These are phyloP conservation scores for Yamadazyma triangularis DNA, from an alignment of 1,139 yeast genomes.

Conservation along the genomic window DNA sequence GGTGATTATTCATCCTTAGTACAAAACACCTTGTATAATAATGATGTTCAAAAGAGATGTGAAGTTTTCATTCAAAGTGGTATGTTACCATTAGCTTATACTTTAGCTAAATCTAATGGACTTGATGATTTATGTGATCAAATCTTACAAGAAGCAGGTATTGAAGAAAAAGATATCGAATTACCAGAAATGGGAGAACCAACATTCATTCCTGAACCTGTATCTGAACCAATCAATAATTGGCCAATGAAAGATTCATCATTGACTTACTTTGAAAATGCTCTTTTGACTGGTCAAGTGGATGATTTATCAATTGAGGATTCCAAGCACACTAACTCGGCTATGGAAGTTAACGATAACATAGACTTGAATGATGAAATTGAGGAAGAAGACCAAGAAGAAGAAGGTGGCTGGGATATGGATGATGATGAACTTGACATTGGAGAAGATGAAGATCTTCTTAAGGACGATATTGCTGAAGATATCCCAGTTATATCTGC, in stretches of 20 bases:
- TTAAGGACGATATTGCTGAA: conserved; percentile 28
- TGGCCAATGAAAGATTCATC: conserved; percentile 84
- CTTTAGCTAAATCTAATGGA: conserved; percentile 87
- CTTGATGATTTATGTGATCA: conserved; percentile 68
- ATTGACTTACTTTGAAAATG: conserved; percentile 79
- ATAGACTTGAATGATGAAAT: conserved; percentile 35
- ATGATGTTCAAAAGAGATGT: conserved; percentile 73
- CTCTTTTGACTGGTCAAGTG: conserved; percentile 67
- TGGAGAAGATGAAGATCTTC: conserved; percentile 24
- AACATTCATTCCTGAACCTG: conserved; percentile 42
- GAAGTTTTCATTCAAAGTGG: conserved; percentile 75
- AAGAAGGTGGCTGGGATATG: conserved; percentile 56
- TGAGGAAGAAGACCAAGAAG: conserved; percentile 52
- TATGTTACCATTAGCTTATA: conserved; percentile 83
- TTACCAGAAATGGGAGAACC: conserved; percentile 54
- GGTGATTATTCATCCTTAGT: conserved; percentile 77
- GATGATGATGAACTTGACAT: conserved; percentile 44
- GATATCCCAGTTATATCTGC: conserved; percentile 12
- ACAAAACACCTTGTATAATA: conserved; percentile 76
- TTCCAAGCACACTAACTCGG: conserved; percentile 7
- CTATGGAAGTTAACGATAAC: conserved; percentile 10
- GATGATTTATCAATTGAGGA: conserved; percentile 60
- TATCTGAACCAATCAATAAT: conserved; percentile 44
- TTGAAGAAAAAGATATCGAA: conserved; percentile 60
- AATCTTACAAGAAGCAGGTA: conserved; percentile 65